Conservation (phyloP, 192 early-diverging fungal species). For the Podila epigama region DNA sequence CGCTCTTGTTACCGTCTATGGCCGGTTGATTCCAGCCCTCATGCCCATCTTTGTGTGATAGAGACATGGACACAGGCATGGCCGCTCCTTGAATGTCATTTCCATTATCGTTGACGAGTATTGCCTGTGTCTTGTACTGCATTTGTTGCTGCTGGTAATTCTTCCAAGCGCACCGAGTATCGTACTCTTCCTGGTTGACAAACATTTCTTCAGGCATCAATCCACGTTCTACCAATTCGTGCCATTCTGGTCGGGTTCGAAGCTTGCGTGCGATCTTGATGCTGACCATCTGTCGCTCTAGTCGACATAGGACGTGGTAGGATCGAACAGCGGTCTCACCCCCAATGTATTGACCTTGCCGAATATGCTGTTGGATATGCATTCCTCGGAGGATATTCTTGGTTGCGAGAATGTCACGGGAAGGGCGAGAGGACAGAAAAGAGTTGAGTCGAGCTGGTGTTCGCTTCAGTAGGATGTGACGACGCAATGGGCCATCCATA, state of each 20-base stretch:
- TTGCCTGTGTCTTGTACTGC: background rate
- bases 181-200: conserved; percentile 14
- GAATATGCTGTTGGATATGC: conserved; percentile 33
- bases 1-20: too few species aligned
- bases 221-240: conserved; percentile 26
- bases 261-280: conserved; percentile 23
- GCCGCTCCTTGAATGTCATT: too few species aligned
- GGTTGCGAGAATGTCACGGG: conserved; percentile 16
- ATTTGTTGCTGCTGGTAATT: conserved; percentile 11
- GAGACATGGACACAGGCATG: too few species aligned
- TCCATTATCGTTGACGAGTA: too few species aligned
- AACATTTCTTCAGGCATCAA: conserved; percentile 35
- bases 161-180: conserved; percentile 8
- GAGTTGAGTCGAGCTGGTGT: conserved; percentile 28
- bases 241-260: conserved; percentile 19
- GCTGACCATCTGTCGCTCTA: conserved; percentile 28
- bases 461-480: conserved; percentile 39
- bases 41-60: too few species aligned
- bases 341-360: conserved; percentile 26
- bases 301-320: conserved; percentile 21
- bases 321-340: conserved; percentile 14
- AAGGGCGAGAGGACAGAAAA: conserved; percentile 20
- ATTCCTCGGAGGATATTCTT: conserved; percentile 34
- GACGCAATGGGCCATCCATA: conserved; percentile 28
- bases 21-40: too few species aligned